These are phyloP conservation scores for Hygrophorus russula DNA, from an alignment of 768 basidiomycete genomes.

Conservation along the genomic window DNA sequence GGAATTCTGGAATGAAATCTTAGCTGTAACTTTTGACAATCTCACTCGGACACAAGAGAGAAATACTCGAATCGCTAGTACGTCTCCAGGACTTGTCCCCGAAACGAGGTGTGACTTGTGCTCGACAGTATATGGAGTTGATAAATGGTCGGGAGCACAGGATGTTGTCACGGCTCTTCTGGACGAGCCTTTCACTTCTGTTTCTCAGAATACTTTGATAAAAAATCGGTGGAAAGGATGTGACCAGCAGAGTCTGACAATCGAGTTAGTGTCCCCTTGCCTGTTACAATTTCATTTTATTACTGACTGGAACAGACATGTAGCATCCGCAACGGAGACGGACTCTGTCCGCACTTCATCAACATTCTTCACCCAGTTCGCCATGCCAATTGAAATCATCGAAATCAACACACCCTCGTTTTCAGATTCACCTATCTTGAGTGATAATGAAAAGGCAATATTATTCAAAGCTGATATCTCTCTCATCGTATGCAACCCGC, in stretches of 20 bases:
- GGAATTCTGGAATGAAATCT: constrained; percentile 35
- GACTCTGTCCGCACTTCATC: constrained; percentile 26
- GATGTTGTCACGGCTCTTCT: constrained; percentile 63
- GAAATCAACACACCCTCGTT: constrained; percentile 22
- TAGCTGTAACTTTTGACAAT: constrained; percentile 24
- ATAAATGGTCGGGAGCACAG: constrained; percentile 39
- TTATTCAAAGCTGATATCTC: constrained; percentile 45
- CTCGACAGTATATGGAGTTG: constrained; percentile 43
- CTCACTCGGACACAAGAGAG: constrained; percentile 19
- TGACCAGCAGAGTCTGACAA: constrained; percentile 19
- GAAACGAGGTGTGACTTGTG: neutral
- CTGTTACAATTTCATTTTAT: constrained; percentile 9
- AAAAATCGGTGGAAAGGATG: constrained; percentile 36
- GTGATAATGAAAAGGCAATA: constrained; percentile 7
- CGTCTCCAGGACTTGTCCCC: constrained; percentile 13
- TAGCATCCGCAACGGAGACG: neutral
- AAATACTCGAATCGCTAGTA: constrained; percentile 39
- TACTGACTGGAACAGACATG: constrained; percentile 8
- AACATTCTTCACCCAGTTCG: constrained; percentile 46
- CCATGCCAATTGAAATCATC: constrained; percentile 34
- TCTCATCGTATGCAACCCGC: constrained; percentile 53
- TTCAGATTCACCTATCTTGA: constrained; percentile 4
- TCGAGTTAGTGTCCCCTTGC: constrained; percentile 26
- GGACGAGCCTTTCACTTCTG: constrained; percentile 58
- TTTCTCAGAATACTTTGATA: constrained; percentile 30